Evolutionary conservation across 2,329 filamentous ascomycete genomes (phyloP).

Genomic region (Aureobasidium sp.): DNA sequence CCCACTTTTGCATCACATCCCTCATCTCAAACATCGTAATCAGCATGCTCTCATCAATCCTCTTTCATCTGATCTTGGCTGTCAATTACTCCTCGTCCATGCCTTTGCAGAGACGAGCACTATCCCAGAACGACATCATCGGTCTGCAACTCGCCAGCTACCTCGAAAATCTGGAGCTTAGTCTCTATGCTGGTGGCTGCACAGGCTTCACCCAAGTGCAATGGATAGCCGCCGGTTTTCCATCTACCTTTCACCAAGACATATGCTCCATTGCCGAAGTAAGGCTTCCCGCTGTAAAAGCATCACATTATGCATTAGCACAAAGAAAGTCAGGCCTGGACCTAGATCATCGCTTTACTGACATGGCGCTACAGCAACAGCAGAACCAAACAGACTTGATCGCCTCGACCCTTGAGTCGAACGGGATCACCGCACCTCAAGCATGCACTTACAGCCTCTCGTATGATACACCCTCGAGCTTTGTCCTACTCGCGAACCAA

Average conservation of each 20-base stretch:
- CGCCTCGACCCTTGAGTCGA: constrained; percentile 20
- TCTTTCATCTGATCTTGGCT: neutral
- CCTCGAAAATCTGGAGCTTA: constrained; percentile 28
- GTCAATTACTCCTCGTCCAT: neutral
- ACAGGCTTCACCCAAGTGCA: constrained; percentile 25
- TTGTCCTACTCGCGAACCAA: constrained; percentile 28
- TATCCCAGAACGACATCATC: constrained; percentile 18
- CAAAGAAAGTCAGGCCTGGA: neutral
- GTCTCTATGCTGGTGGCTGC: constrained; percentile 26
- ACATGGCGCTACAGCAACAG: neutral
- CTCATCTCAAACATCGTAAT: neutral
- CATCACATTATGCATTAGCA: no score
- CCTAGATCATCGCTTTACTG: no score
- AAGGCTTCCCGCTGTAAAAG: no score
- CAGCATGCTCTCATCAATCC: neutral
- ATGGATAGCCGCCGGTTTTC: constrained; percentile 24
- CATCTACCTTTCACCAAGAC: constrained; percentile 27
- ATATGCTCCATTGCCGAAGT: constrained; percentile 24
- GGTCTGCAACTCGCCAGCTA: constrained; percentile 27
- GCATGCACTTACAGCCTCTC: constrained; percentile 27
- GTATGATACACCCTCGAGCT: constrained; percentile 23
- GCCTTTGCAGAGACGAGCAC: constrained; percentile 9
- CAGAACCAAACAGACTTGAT: constrained; percentile 4
- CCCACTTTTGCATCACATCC: neutral
- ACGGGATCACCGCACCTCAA: constrained; percentile 23